Evolutionary conservation across 2,329 filamentous ascomycete species (phyloP).

Genomic region (Claviceps pazoutovae): DNA sequence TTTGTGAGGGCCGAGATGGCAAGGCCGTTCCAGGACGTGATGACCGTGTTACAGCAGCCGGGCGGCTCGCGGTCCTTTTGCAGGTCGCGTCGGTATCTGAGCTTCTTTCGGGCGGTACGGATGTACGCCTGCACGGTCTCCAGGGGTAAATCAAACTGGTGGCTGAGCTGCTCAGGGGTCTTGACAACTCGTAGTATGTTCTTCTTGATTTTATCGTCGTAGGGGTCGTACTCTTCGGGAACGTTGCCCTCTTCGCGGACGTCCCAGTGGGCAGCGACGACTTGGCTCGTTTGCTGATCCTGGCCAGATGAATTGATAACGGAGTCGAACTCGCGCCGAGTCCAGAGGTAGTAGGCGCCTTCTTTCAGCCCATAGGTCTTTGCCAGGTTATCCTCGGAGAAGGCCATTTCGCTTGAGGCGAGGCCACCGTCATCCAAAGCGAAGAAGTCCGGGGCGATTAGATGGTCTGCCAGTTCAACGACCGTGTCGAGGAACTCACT

Average conservation of each 20-base stretch:
- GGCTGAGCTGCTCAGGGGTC: constrained; percentile 54
- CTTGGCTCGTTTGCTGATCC: constrained; percentile 46
- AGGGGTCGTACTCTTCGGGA: constrained; percentile 64
- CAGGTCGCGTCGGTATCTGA: constrained; percentile 56
- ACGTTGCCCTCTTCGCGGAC: constrained; percentile 79
- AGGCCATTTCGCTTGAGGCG: constrained; percentile 78
- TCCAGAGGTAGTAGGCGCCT: constrained; percentile 93
- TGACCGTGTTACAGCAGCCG: constrained; percentile 73
- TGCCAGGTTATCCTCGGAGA: constrained; percentile 54
- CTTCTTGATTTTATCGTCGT: constrained; percentile 89
- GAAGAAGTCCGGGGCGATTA: constrained; percentile 51
- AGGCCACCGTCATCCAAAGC: constrained; percentile 59
- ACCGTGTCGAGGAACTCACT: constrained; percentile 65
- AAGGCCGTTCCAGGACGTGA: constrained; percentile 78
- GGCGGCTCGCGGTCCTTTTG: constrained; percentile 55
- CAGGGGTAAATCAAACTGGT: constrained; percentile 59
- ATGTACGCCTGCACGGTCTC: constrained; percentile 57
- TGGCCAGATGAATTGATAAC: constrained; percentile 36
- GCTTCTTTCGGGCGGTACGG: constrained; percentile 48
- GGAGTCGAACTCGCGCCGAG: constrained; percentile 67
- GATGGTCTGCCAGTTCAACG: constrained; percentile 73
- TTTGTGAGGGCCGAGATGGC: constrained; percentile 73
- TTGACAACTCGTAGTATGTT: constrained; percentile 69
- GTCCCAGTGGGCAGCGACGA: constrained; percentile 75
- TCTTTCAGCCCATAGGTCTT: constrained; percentile 76